Percentiles rank a stretch among this genome's conserved stretches.
Conservation (phyloP, 148 eudicot species). For the Persicaria tinctoria region DNA sequence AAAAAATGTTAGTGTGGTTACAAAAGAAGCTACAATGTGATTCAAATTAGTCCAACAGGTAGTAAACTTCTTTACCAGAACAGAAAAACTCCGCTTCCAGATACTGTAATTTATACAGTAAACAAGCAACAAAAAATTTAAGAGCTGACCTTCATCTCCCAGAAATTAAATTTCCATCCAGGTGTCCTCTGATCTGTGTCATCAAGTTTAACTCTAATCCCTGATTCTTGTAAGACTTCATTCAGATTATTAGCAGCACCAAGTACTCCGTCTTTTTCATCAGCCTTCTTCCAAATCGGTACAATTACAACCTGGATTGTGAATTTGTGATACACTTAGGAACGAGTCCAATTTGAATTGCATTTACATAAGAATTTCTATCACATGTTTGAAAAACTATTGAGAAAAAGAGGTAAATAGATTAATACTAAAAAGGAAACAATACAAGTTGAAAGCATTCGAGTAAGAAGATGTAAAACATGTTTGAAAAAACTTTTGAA, state of each 20-base stretch:
- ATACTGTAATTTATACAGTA: not conserved
- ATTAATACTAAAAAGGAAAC: not conserved
- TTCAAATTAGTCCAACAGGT: not conserved
- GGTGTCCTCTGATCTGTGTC: slow-evolving; percentile 96
- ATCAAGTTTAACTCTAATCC: slow-evolving; percentile 75
- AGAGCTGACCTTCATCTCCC: slow-evolving; percentile 91
- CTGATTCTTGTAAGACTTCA: slow-evolving; percentile 61
- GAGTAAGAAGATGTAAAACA: not conserved
- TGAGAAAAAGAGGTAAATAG: not conserved
- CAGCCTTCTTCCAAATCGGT: slow-evolving; percentile 93
- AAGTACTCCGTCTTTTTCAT: slow-evolving; percentile 68
- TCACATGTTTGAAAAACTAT: not conserved
- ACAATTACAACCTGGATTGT: slow-evolving; percentile 67
- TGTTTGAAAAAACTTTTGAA: not conserved
- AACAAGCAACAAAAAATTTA: slow-evolving; percentile 2
- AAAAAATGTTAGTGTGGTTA: not conserved
- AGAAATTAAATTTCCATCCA: slow-evolving; percentile 97
- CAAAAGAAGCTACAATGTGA: not conserved
- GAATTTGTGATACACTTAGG: not conserved
- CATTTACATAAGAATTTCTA: not conserved
- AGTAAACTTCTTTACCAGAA: not conserved
- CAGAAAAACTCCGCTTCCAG: not conserved
- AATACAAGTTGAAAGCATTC: not conserved
- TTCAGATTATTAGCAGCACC: slow-evolving; percentile 54
- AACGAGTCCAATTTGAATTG: not conserved